Conservation (phyloP, 2,329 filamentous ascomycete species). For the Scleromitrula shiraiana region DNA sequence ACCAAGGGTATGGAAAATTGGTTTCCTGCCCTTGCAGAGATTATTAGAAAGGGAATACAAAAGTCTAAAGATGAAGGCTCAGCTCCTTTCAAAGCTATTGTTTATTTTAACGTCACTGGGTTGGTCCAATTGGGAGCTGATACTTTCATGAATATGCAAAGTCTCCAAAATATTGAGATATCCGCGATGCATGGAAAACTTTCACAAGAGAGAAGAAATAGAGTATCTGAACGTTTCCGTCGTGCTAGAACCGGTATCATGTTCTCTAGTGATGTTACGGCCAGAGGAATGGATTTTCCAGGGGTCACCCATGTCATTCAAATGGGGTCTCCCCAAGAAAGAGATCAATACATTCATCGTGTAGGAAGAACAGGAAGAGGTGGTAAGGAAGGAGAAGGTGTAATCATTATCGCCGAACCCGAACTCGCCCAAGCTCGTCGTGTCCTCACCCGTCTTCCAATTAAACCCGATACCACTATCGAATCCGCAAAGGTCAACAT, state of each 20-base stretch:
- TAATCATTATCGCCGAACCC: conserved; percentile 20
- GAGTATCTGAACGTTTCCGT: conserved; percentile 66
- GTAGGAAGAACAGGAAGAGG: conserved; percentile 71
- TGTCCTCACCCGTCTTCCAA: conserved; percentile 25
- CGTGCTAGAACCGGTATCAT: conserved; percentile 51
- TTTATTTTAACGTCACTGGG: conserved; percentile 77
- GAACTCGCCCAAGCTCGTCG: conserved; percentile 17
- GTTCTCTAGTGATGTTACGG: conserved; percentile 74
- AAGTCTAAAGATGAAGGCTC: conserved; percentile 10
- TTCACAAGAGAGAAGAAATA: conserved; percentile 59
- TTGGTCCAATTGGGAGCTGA: conserved; percentile 59
- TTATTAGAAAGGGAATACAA: conserved; percentile 33
- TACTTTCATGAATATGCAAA: conserved; percentile 36
- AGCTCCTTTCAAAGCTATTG: conserved; percentile 74
- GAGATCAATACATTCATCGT: conserved; percentile 69
- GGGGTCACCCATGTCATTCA: conserved; percentile 73
- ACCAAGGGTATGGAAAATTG: conserved; percentile 66
- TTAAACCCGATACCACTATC: conserved; percentile 21
- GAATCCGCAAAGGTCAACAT: conserved; percentile 26
- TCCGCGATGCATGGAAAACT: conserved; percentile 71
- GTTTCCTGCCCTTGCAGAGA: conserved; percentile 60
- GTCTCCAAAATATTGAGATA: conserved; percentile 23
- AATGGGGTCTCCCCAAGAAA: conserved; percentile 52
- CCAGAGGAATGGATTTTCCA: conserved; percentile 77
- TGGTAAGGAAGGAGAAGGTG: conserved; percentile 61